phyloP scores from a whole-genome alignment of 441 rosid genomes.

The Adansonia grandidieri region DNA sequence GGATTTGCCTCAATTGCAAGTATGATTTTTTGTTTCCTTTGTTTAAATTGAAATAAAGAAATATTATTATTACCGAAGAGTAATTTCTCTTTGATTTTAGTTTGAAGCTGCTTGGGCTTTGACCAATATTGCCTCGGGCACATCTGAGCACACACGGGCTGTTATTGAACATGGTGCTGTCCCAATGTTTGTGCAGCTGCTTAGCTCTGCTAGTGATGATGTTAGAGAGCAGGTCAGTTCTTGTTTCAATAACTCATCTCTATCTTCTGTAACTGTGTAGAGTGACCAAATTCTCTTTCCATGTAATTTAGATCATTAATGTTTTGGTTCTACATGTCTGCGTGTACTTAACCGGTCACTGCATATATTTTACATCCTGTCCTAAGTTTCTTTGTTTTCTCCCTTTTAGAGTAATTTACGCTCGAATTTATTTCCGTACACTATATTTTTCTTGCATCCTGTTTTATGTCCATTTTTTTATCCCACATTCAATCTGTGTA shows the following conservation, averaged over 20 bases:
- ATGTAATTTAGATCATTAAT: background rate
- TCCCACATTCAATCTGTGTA: background rate
- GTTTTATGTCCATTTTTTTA: background rate
- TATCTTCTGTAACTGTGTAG: background rate
- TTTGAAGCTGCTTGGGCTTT: conserved; percentile 32
- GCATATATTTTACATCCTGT: background rate
- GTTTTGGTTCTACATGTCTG: background rate
- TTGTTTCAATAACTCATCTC: conserved; percentile 9
- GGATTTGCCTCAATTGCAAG: conserved; percentile 71
- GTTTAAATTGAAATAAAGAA: background rate
- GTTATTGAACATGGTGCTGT: conserved; percentile 31
- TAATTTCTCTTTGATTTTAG: background rate
- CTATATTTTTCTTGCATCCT: background rate
- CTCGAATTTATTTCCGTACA: background rate
- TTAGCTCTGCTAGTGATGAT: conserved; percentile 29
- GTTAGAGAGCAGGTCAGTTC: conserved; percentile 31
- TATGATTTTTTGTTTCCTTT: conserved; percentile 28
- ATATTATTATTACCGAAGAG: background rate
- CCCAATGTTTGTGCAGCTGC: conserved; percentile 27
- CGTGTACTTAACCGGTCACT: background rate
- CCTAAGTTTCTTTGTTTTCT: background rate
- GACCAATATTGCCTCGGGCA: conserved; percentile 31
- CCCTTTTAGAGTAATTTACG: background rate
- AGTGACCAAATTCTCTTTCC: background rate
- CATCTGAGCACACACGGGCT: conserved; percentile 32